Evolutionary conservation across 1,139 yeast species (phyloP).

Genomic region (Saccharomyces uvarum): DNA sequence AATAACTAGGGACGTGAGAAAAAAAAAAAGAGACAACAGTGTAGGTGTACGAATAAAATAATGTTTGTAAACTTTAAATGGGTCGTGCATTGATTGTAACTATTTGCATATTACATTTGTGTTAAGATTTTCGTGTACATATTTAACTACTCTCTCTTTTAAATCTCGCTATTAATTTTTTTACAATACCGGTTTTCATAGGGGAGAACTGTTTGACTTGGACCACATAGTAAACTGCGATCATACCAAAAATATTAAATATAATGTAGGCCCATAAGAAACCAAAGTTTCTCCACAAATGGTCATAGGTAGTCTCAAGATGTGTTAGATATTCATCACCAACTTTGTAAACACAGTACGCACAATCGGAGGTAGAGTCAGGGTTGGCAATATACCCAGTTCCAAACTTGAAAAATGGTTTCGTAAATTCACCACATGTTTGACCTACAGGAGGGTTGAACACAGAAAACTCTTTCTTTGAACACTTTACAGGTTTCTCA

Average conservation of each 20-base stretch:
- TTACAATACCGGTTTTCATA: constrained; percentile 4
- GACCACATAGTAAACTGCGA: constrained; percentile 38
- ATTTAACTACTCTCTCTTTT: not conserved
- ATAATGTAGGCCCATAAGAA: constrained; percentile 47
- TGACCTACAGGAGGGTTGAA: constrained; percentile 52
- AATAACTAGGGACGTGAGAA: too few species aligned
- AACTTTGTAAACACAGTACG: constrained; percentile 46
- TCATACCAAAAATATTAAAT: constrained; percentile 47
- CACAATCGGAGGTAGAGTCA: constrained; percentile 46
- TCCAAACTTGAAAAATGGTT: constrained; percentile 25
- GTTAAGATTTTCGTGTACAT: too few species aligned
- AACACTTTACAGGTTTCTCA: constrained; percentile 48
- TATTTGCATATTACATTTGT: too few species aligned
- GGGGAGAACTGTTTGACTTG: constrained; percentile 17
- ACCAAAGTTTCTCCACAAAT: constrained; percentile 65
- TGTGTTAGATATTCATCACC: constrained; percentile 48
- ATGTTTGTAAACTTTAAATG: too few species aligned
- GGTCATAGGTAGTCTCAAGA: constrained; percentile 39
- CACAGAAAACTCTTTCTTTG: constrained; percentile 41
- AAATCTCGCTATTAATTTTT: not conserved
- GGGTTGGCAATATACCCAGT: constrained; percentile 52
- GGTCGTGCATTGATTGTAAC: too few species aligned
- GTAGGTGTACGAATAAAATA: too few species aligned
- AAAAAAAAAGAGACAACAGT: too few species aligned
- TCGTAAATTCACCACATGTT: constrained; percentile 52